phyloP scores from a whole-genome alignment of 225 moss, liverwort and hornwort genomes.

The Pseudisothecium myosuroides region DNA sequence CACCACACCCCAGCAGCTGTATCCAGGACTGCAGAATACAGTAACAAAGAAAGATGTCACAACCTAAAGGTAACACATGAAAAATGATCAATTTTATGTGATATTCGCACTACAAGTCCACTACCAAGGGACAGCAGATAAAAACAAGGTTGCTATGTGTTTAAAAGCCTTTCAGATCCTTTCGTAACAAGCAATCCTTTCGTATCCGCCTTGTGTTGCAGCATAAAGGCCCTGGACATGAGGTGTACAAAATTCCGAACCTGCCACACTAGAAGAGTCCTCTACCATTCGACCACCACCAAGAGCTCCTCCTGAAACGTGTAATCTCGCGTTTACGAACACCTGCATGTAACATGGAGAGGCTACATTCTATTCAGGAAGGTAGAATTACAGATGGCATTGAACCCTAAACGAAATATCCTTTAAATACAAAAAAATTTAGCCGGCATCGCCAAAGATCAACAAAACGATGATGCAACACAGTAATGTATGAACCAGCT shows the following conservation, averaged over 20 bases:
- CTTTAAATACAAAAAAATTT: background rate
- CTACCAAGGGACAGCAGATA: background rate
- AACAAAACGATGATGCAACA: background rate
- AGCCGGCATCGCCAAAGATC: background rate
- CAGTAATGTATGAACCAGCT: background rate
- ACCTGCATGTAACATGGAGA: conserved; percentile 14
- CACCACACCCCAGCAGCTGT: conserved; percentile 68
- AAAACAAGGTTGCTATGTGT: background rate
- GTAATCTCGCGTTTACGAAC: conserved; percentile 59
- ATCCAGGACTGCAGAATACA: conserved; percentile 40
- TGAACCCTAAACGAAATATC: background rate
- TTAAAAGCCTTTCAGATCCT: too few species aligned
- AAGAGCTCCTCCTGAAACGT: conserved; percentile 63
- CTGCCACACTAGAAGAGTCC: conserved; percentile 67
- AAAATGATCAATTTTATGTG: background rate
- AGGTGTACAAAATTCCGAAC: background rate
- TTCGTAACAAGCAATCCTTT: background rate
- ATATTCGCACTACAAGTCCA: background rate
- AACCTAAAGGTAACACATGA: background rate
- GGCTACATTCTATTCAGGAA: background rate
- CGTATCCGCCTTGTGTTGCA: background rate
- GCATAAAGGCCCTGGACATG: background rate
- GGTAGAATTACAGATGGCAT: background rate
- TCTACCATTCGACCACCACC: conserved; percentile 73
- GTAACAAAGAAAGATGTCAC: background rate